Conservation (phyloP, 768 basidiomycete genomes). For the Boletus pseudopeckii region DNA sequence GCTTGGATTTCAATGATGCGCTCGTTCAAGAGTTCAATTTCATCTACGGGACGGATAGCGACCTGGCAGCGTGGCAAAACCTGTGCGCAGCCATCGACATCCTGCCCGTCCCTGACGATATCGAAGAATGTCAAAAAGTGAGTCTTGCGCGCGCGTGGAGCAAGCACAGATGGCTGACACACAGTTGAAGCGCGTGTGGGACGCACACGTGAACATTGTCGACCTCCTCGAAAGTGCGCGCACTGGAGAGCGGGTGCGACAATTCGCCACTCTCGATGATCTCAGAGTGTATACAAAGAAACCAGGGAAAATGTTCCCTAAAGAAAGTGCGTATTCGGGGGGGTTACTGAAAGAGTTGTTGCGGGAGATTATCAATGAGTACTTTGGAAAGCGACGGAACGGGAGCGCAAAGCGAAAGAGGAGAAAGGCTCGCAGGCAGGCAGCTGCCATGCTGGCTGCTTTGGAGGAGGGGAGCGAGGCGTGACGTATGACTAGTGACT, state of each 20-base stretch:
- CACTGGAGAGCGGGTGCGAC: slow-evolving; percentile 15
- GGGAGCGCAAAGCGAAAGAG: slow-evolving; percentile 17
- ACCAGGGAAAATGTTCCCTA: slow-evolving; percentile 26
- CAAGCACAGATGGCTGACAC: not conserved
- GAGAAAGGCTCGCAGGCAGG: slow-evolving; percentile 12
- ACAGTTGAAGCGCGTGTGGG: slow-evolving; percentile 18
- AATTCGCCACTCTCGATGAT: slow-evolving; percentile 23
- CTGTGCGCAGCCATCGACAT: slow-evolving; percentile 23
- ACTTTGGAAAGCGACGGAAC: slow-evolving; percentile 17
- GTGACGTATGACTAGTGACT: too few relatives aligned
- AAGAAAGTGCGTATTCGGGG: slow-evolving; percentile 24
- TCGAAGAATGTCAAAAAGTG: slow-evolving; percentile 19
- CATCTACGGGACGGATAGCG: slow-evolving; percentile 16
- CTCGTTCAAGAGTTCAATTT: slow-evolving; percentile 26
- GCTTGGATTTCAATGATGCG: slow-evolving; percentile 14
- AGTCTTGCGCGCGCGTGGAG: not conserved
- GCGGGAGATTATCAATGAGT: slow-evolving; percentile 23
- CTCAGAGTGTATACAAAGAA: slow-evolving; percentile 27
- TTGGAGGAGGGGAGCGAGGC: too few relatives aligned
- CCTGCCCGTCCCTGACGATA: slow-evolving; percentile 15
- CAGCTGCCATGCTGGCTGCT: not conserved
- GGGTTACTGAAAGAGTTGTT: slow-evolving; percentile 31
- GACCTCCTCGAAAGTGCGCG: slow-evolving; percentile 27
- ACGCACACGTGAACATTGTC: slow-evolving; percentile 34
- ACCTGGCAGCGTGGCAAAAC: slow-evolving; percentile 24